Percentiles rank a stretch among this genome's conserved stretches.
Evolutionary conservation across 805 yeast species (phyloP).

Genomic region (Ogataea glucozyma): DNA sequence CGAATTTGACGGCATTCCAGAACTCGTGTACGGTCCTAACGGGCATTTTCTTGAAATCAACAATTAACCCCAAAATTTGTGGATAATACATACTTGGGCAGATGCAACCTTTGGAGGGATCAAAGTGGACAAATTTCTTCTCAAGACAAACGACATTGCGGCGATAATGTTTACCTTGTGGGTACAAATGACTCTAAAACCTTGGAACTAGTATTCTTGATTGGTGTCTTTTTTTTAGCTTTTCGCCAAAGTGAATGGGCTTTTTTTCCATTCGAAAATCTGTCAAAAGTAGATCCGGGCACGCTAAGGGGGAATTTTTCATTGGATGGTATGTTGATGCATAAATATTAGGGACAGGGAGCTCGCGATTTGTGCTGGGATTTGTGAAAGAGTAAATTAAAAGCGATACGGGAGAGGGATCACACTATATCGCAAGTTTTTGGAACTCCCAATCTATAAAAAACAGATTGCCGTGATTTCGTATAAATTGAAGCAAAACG

Average conservation of each 20-base stretch:
- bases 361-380: background rate
- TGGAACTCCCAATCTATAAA: too few relatives aligned
- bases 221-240: background rate
- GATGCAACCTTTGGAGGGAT: conserved; percentile 99
- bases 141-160: conserved; percentile 77
- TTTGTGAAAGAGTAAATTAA: background rate
- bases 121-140: conserved; percentile 92
- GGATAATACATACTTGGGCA: conserved; percentile 64
- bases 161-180: conserved; percentile 6
- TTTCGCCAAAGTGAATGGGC: conserved; percentile 1
- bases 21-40: conserved; percentile 7
- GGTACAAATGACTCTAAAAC: background rate
- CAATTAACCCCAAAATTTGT: conserved; percentile 1
- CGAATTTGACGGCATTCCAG: too few relatives aligned
- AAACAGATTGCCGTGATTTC: too few relatives aligned
- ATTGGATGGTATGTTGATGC: conserved; percentile 13
- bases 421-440: too few relatives aligned
- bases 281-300: conserved; percentile 3
- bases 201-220: background rate
- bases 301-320: conserved; percentile 14
- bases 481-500: too few relatives aligned
- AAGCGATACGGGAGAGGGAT: background rate
- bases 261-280: conserved; percentile 1
- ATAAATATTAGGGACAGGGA: background rate
- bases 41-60: background rate